Evolutionary conservation across 2,329 filamentous ascomycete genomes (phyloP), one percentile per base, ranked within the genome.

Genomic region (Aspergillus spinulosporus): DNA sequence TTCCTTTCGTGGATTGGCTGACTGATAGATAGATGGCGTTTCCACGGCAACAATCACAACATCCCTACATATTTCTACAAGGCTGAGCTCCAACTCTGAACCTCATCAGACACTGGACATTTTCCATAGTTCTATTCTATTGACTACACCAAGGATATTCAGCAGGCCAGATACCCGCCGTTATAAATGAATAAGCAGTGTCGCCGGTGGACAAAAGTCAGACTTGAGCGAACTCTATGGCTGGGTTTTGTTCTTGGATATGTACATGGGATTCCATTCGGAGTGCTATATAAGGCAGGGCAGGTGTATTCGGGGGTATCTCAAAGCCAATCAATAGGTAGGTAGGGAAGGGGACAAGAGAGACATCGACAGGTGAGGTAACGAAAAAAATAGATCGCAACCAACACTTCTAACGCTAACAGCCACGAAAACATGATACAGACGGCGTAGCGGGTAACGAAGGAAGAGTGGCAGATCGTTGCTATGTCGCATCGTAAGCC

Each of bases 221-320:
- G 40, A 50, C 55, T 47, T 51, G 47, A 45, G 47, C 52, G 61
- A 43, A 58, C 60, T 70, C 64, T 71, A 66, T 68, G 53, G 21
- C 56, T 45, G 52, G 34, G 31, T 32, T 42, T 32, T 43, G 48
- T 53, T 59, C 49, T 62, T 39, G 60, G 63, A 56, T 71, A 72
- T 72, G 64, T 71, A 72, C 67, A 72, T 62, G 60, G 64, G 57
- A 53, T 61, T 37, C 34, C 34, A 37, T 37, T 37, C 34, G 58
- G 60, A 62, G 64, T 63, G 66, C 66, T 62, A 66, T 58, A 61
- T 63, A 59, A 60, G 26, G 21, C 28, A 52, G 50, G 66, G 66
- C 66, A 65, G 67, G 66, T 69, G 64, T 71, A 66, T 70, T 66
- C 64, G 68, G 68, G 68, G 69, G 69, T 72, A 72, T 72, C 69